Percentiles rank a stretch among this genome's conserved stretches.
phyloP scores from a whole-genome alignment of 2,329 filamentous ascomycete species.

The Sclerotinia spermophila region DNA sequence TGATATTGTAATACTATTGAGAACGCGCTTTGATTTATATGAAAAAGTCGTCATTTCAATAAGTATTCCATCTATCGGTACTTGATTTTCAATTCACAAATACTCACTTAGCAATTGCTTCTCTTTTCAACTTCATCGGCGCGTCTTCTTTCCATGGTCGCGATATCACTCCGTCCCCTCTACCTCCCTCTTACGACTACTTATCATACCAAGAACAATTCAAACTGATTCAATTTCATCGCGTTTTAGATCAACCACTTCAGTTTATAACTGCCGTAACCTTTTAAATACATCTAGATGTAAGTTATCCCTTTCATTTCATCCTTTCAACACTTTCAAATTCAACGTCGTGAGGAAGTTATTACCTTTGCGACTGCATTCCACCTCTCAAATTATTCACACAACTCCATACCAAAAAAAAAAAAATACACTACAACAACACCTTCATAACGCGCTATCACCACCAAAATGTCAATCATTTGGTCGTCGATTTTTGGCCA shows the following conservation, averaged over 20 bases:
- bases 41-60: neutral
- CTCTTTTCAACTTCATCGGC: conserved; percentile 13
- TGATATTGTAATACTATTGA: neutral
- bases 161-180: neutral
- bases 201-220: neutral
- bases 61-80: neutral
- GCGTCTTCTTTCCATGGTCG: conserved; percentile 4
- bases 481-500: neutral
- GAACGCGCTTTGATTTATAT: neutral
- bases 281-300: conserved; percentile 20
- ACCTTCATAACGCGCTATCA: conserved; percentile 17
- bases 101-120: conserved; percentile 7
- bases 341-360: conserved; percentile 25
- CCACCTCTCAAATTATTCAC: conserved; percentile 12
- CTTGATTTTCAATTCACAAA: neutral
- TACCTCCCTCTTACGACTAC: too few relatives aligned
- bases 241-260: conserved; percentile 26
- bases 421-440: too few relatives aligned
- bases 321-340: conserved; percentile 19
- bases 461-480: neutral
- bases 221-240: conserved; percentile 24
- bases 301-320: conserved; percentile 24
- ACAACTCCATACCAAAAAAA: conserved; percentile 18
- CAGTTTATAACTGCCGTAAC: conserved; percentile 15
- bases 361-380: conserved; percentile 30